Conservation (phyloP, 176 grass and related monocot genomes). For the Guadua angustifolia region DNA sequence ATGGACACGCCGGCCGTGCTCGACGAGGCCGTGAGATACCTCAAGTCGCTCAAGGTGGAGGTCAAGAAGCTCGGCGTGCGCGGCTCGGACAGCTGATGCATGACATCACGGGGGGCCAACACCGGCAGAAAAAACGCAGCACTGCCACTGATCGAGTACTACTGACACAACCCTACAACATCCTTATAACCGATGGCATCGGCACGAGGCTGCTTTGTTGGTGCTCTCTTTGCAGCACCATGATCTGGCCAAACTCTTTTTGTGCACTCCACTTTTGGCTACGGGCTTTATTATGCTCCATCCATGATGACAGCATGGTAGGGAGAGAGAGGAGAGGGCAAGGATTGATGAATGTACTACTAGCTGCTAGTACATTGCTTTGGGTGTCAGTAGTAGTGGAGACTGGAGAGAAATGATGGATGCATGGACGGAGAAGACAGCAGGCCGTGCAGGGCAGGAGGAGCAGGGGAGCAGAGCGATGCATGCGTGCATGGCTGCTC, state of each 20-base stretch:
- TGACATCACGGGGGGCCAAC: neutral
- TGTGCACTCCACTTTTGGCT: constrained; percentile 48
- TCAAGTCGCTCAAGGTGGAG: constrained; percentile 88
- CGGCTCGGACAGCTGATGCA: constrained; percentile 58
- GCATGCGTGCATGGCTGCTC: constrained; percentile 3
- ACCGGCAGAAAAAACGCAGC: constrained; percentile 17
- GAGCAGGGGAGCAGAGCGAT: neutral
- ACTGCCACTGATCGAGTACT: constrained; percentile 21
- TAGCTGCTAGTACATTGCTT: constrained; percentile 30
- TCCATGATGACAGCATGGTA: constrained; percentile 69
- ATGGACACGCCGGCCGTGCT: constrained; percentile 85
- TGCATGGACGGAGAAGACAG: neutral
- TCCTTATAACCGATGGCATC: constrained; percentile 33
- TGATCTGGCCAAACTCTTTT: constrained; percentile 65
- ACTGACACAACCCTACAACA: constrained; percentile 38
- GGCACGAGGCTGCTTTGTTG: constrained; percentile 33
- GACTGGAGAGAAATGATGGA: constrained; percentile 33
- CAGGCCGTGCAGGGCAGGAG: neutral
- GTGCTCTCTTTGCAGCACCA: constrained; percentile 50
- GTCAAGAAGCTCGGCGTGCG: constrained; percentile 76
- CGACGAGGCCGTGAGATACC: constrained; percentile 76
- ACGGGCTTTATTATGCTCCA: constrained; percentile 66
- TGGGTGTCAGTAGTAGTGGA: constrained; percentile 33
- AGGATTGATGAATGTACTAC: neutral
- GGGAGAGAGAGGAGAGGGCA: neutral